Evolutionary conservation across 2,329 filamentous ascomycete species (phyloP).

Genomic region (Exophiala spinifera): DNA sequence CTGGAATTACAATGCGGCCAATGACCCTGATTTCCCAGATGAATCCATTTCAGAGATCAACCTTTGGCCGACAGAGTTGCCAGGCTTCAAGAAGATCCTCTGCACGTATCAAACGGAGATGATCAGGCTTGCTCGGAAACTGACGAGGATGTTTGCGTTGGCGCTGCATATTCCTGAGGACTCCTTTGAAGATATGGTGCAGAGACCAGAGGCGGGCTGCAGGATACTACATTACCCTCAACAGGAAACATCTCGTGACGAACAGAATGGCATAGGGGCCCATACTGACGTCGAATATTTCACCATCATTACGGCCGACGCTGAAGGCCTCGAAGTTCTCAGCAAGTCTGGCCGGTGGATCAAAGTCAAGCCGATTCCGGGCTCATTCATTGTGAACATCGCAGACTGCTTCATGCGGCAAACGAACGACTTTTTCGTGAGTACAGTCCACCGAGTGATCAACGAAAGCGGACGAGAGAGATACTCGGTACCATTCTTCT

Average conservation of each 20-base stretch:
- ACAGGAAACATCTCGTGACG: conserved; percentile 30
- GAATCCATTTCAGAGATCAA: conserved; percentile 2
- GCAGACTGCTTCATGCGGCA: conserved; percentile 44
- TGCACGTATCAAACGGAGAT: conserved; percentile 10
- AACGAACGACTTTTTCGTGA: conserved; percentile 43
- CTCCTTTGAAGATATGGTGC: conserved; percentile 40
- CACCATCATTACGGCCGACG: conserved; percentile 48
- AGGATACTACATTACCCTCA: conserved; percentile 45
- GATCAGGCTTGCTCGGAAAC: conserved; percentile 3
- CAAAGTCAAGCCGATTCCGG: conserved; percentile 41
- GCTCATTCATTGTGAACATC: conserved; percentile 47
- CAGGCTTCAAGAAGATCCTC: conserved; percentile 4
- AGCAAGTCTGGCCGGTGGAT: conserved; percentile 46
- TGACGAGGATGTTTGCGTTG: conserved; percentile 37
- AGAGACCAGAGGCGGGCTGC: conserved; percentile 35
- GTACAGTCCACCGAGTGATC: conserved; percentile 42
- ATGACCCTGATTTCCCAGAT: conserved; percentile 12
- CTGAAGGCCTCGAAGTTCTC: conserved; percentile 44
- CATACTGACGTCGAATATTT: conserved; percentile 52
- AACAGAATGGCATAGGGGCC: conserved; percentile 43
- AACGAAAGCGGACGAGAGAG: conserved; percentile 39
- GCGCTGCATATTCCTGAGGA: conserved; percentile 41
- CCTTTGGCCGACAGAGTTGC: conserved; percentile 25
- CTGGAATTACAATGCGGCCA: conserved; percentile 7
- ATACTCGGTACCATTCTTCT: conserved; percentile 43